Conservation (phyloP, 805 yeast species). For the Cyberlindnera misumaiensis region DNA sequence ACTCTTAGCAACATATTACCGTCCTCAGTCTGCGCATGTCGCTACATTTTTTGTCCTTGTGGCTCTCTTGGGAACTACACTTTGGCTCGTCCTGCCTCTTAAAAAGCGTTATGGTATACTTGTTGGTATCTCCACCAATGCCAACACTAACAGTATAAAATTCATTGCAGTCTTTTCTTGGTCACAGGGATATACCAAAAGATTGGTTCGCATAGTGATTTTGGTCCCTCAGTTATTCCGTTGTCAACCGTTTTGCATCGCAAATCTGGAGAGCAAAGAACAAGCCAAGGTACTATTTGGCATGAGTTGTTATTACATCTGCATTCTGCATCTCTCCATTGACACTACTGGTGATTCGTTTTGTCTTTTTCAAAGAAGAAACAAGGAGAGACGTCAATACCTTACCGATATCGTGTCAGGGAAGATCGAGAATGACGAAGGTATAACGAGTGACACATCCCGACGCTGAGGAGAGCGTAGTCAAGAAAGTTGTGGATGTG, state of each 20-base stretch:
- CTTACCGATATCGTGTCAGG: conserved; percentile 18
- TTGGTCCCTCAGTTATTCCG: conserved; percentile 32
- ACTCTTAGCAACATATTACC: conserved; percentile 21
- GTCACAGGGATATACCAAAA: conserved; percentile 36
- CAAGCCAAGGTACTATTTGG: conserved; percentile 36
- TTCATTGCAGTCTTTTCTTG: conserved; percentile 21
- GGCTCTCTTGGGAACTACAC: conserved; percentile 31
- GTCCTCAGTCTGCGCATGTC: conserved; percentile 27
- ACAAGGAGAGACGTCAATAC: conserved; percentile 22
- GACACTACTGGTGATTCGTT: conserved; percentile 30
- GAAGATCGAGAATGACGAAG: conserved; percentile 23
- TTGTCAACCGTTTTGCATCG: conserved; percentile 40
- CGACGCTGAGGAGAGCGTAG: conserved; percentile 22
- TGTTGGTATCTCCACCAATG: conserved; percentile 22
- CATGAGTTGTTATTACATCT: conserved; percentile 46
- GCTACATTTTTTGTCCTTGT: conserved; percentile 14
- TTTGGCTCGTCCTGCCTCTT: conserved; percentile 33
- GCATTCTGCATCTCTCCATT: conserved; percentile 34
- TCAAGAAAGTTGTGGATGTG: conserved; percentile 26
- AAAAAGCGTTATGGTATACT: conserved; percentile 28
- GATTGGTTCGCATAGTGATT: conserved; percentile 32
- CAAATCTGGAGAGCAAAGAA: conserved; percentile 38
- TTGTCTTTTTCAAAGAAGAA: conserved; percentile 27
- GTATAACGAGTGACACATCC: conserved; percentile 15
- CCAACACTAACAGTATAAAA: conserved; percentile 19